Percentiles rank a stretch among this genome's conserved stretches.
Evolutionary conservation across 768 basidiomycete genomes (phyloP).

Genomic region (Chiua virens): DNA sequence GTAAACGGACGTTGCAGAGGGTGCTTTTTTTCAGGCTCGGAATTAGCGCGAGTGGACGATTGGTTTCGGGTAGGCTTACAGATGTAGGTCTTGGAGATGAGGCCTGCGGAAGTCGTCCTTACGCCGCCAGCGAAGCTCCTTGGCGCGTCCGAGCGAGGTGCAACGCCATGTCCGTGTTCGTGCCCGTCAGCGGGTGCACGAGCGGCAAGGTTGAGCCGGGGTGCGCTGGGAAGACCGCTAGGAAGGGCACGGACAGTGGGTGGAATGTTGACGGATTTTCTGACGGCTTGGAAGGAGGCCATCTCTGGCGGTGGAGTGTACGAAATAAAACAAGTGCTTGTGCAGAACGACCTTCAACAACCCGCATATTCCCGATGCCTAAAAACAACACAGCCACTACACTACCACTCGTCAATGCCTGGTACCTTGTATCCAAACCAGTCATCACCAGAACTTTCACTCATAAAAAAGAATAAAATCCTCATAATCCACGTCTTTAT

Average conservation of each 20-base stretch:
- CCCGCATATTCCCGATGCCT: conserved; percentile 41
- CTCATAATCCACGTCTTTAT: conserved; percentile 28
- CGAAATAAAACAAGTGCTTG: conserved; percentile 2
- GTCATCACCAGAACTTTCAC: conserved; percentile 28
- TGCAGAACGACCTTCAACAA: neutral
- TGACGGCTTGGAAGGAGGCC: conserved; percentile 70
- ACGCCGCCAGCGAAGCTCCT: conserved; percentile 62
- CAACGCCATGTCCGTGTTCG: conserved; percentile 54
- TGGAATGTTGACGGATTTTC: conserved; percentile 79
- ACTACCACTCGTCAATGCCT: conserved; percentile 26
- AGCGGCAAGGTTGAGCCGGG: conserved; percentile 70
- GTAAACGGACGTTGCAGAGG: conserved; percentile 51
- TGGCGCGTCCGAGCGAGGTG: conserved; percentile 60
- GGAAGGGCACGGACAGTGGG: conserved; percentile 80
- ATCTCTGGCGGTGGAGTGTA: conserved; percentile 32
- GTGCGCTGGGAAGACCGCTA: conserved; percentile 75
- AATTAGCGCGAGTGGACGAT: conserved; percentile 15
- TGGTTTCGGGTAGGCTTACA: conserved; percentile 46
- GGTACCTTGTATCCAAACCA: conserved; percentile 33
- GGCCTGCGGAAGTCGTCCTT: conserved; percentile 47
- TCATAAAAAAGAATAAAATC: conserved; percentile 17
- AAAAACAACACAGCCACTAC: conserved; percentile 34
- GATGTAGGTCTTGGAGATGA: conserved; percentile 63
- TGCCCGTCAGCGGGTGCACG: conserved; percentile 62
- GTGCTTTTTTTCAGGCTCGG: conserved; percentile 34